A percentile compares a stretch with the other conserved stretches of the same genome.
These are phyloP conservation scores for Batkoa obscura DNA, from an alignment of 371 early-diverging fungal genomes.

Conservation along the genomic window DNA sequence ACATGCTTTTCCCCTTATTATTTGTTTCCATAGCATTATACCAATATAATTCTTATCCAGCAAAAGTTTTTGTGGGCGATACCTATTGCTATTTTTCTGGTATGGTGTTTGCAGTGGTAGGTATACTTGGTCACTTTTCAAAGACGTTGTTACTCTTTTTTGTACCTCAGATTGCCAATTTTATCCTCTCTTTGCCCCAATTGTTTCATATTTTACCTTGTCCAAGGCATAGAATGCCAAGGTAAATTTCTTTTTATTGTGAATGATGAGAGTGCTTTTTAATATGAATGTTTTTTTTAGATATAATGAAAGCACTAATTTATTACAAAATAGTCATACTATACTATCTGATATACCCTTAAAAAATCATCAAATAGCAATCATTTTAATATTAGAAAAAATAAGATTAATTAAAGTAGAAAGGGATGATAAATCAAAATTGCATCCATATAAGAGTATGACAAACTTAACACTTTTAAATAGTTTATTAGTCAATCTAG, in stretches of 20 bases:
- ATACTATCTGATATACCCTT: neutral
- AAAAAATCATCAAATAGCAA: constrained; percentile 6
- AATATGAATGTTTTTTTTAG: neutral
- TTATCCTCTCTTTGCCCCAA: constrained; percentile 87
- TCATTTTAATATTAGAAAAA: constrained; percentile 16
- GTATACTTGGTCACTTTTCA: constrained; percentile 79
- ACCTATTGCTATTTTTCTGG: constrained; percentile 96
- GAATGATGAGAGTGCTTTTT: constrained; percentile 9
- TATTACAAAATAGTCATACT: neutral
- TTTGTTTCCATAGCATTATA: constrained; percentile 62
- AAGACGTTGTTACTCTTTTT: constrained; percentile 88
- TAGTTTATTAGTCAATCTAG: constrained; percentile 51
- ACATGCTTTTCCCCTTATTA: constrained; percentile 79
- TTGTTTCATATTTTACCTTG: constrained; percentile 87
- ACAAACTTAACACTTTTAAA: constrained; percentile 87
- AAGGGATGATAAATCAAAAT: constrained; percentile 21
- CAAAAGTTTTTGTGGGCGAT: constrained; percentile 92
- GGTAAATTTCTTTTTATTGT: constrained; percentile 18
- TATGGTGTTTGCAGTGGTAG: constrained; percentile 93
- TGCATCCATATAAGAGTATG: constrained; percentile 17
- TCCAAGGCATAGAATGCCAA: constrained; percentile 92
- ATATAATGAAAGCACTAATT: constrained; percentile 5
- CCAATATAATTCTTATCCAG: constrained; percentile 80
- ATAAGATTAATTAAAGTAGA: constrained; percentile 23
- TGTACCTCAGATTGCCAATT: constrained; percentile 91